Percentiles rank a stretch among this genome's conserved stretches.
These are phyloP conservation scores for Lipomyces orientalis DNA, from an alignment of 805 yeast species.

Conservation along the genomic window DNA sequence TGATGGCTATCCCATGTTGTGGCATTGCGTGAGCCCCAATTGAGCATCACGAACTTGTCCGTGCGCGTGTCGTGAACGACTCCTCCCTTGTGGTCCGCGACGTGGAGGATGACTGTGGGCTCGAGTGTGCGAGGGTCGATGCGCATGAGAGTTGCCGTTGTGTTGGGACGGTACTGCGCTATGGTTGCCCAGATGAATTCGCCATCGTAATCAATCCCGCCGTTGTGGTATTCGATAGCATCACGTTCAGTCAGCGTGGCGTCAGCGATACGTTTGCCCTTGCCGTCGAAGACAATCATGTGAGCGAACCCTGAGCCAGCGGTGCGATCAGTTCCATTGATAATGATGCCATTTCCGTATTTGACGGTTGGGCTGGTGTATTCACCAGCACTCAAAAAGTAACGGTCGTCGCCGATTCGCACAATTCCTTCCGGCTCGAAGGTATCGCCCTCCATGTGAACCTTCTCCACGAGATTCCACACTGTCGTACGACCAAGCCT, in stretches of 20 bases:
- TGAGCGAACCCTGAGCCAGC: conserved; percentile 21
- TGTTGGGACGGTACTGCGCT: conserved; percentile 23
- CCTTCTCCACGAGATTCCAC: conserved; percentile 26
- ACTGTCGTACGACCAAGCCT: conserved; percentile 24
- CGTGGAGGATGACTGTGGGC: conserved; percentile 17
- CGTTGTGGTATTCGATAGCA: conserved; percentile 17
- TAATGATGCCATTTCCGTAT: conserved; percentile 13
- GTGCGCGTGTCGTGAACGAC: conserved; percentile 17
- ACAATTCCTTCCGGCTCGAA: conserved; percentile 26
- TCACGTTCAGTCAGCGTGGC: conserved; percentile 21
- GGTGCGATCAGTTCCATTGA: conserved; percentile 28
- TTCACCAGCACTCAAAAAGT: conserved; percentile 19
- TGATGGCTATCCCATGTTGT: conserved; percentile 1
- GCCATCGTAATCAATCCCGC: conserved; percentile 29
- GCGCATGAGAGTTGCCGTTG: conserved; percentile 22
- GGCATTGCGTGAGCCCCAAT: conserved; percentile 29
- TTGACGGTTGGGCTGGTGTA: conserved; percentile 11
- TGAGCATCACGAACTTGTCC: conserved; percentile 11
- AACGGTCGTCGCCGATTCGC: conserved; percentile 17
- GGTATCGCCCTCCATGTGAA: conserved; percentile 26
- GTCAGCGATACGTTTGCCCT: conserved; percentile 20
- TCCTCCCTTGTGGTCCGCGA: conserved; percentile 23
- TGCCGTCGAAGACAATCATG: conserved; percentile 20
- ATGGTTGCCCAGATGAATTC: conserved; percentile 21
- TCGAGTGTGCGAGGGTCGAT: conserved; percentile 21